Conservation (phyloP, 805 yeast genomes). For the Myxozyma neglecta region DNA sequence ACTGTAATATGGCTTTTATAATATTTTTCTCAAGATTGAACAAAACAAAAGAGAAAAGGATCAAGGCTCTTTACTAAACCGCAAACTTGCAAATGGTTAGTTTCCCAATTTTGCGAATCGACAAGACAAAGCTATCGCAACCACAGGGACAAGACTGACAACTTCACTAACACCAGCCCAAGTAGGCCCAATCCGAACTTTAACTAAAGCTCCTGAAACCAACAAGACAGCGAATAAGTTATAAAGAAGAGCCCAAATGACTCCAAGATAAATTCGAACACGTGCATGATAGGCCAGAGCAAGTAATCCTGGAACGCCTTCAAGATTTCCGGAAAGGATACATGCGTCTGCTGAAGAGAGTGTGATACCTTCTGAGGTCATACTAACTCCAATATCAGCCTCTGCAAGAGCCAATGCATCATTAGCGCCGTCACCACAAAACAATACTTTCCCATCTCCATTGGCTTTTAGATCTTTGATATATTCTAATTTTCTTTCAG, state of each 20-base stretch:
- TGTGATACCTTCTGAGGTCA: conserved; percentile 19
- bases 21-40: no score
- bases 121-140: conserved; percentile 11
- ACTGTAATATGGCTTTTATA: no score
- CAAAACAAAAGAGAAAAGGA: no score
- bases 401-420: conserved; percentile 90
- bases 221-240: conserved; percentile 21
- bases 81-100: no score
- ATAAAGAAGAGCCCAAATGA: conserved; percentile 18
- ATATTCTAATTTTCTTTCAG: conserved; percentile 19
- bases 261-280: conserved; percentile 2
- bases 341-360: conserved; percentile 22
- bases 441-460: conserved; percentile 46
- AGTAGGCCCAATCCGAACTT: conserved; percentile 18
- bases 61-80: no score
- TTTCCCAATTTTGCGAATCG: neutral
- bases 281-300: neutral
- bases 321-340: conserved; percentile 10
- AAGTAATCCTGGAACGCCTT: conserved; percentile 11
- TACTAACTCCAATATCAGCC: conserved; percentile 73
- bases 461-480: conserved; percentile 5
- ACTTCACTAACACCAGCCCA: conserved; percentile 27
- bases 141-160: conserved; percentile 21
- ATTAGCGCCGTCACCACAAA: conserved; percentile 92
- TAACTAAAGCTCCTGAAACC: conserved; percentile 25